Evolutionary conservation across 495 filamentous ascomycete species (phyloP), one percentile per base, ranked within the genome.

Genomic region (Margaritispora aquatica): DNA sequence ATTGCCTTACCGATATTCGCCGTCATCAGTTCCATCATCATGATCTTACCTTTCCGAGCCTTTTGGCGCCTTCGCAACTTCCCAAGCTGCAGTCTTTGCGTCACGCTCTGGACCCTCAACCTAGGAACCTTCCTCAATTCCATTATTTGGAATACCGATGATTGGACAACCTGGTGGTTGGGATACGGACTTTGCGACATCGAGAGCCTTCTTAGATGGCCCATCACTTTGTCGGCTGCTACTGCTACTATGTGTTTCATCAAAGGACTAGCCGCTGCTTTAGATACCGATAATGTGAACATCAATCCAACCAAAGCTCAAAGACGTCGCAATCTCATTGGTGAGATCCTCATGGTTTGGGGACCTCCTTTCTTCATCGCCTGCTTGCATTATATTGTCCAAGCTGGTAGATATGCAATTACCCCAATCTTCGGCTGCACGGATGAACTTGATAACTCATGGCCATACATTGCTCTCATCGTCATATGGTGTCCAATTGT

Each of bases 131-230:
- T 89, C 62, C 66, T 88, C 76, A 96, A 96, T 69, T 77, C 88
- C 10, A 66, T 94, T 38, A 80, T 96, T 55, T 98, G 94, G 94
- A 82, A 81, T 23, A 82, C 77, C 17, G 85, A 94, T 68, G 76
- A 93, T 63, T 74, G 84, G 38, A 64, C 68, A 0, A 69, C 64
- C 4, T 92, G 88, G 85, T 97, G 80, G 78, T 74, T 80, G 55
- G 94, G 94, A 21, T 66, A 73, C 2, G 87, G 84, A 1, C 83
- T 92, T 59, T 98, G 94, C 67, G 94, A 98, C 71, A 68, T 97
- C 24, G 80, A 96, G 69, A 78, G 82, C 52, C 90, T 91, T 66
- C 51, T 92, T 36, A 55, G 54, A 49, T 74, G 56, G 34, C 66
- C 73, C 20, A 72, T 85, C 57, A 78, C 86, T 51, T 85, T 82